Percentiles rank a stretch among this genome's conserved stretches.
These are phyloP conservation scores for Calonectria fujianensis DNA, from an alignment of 2,329 filamentous ascomycete species.

Conservation along the genomic window DNA sequence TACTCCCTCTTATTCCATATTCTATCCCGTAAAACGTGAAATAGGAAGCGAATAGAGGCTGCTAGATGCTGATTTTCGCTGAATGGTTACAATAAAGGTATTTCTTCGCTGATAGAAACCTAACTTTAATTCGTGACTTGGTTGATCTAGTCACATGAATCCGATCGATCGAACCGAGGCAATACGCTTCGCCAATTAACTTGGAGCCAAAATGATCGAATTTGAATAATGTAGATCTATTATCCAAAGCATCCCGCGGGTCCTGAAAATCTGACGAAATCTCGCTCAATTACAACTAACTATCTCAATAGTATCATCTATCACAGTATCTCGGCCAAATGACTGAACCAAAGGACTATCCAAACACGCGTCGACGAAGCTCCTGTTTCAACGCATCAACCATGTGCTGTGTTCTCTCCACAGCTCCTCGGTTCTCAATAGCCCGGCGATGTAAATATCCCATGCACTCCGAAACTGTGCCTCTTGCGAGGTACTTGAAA, in stretches of 20 bases:
- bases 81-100: too few species aligned
- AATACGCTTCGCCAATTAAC: too few species aligned
- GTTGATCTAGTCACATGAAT: background rate
- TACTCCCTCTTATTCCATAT: background rate
- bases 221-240: too few species aligned
- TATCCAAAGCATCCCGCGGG: too few species aligned
- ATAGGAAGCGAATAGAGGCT: too few species aligned
- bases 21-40: background rate
- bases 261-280: background rate
- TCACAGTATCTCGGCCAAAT: background rate
- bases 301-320: background rate
- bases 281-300: background rate
- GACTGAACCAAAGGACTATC: background rate
- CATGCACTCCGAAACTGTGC: slow-evolving; percentile 59
- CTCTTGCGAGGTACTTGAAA: slow-evolving; percentile 61
- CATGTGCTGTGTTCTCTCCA: slow-evolving; percentile 49
- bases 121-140: too few species aligned
- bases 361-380: slow-evolving; percentile 2
- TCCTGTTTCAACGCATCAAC: slow-evolving; percentile 19
- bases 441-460: slow-evolving; percentile 58
- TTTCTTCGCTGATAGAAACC: too few species aligned
- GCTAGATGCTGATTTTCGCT: too few species aligned
- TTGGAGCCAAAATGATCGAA: too few species aligned
- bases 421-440: slow-evolving; percentile 60
- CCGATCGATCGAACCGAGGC: background rate